These are phyloP conservation scores for Zalaria obscura DNA, from an alignment of 2,329 filamentous ascomycete species.

Conservation along the genomic window DNA sequence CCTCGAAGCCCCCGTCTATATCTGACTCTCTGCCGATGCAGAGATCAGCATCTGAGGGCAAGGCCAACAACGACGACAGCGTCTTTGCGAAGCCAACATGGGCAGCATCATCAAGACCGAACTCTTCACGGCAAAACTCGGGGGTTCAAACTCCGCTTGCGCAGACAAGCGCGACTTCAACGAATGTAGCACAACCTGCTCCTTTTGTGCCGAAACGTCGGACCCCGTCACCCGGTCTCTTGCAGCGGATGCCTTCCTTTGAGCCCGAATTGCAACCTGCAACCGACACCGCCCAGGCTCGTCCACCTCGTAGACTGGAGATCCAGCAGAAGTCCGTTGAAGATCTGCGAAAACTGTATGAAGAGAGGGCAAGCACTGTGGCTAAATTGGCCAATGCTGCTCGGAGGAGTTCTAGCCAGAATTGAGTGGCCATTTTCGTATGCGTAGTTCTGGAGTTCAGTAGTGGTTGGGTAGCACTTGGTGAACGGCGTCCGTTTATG, in stretches of 20 bases:
- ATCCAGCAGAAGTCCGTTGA: conserved; percentile 32
- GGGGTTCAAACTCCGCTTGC: neutral
- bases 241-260: conserved; percentile 32
- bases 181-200: neutral
- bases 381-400: conserved; percentile 1
- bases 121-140: conserved; percentile 5
- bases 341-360: conserved; percentile 32
- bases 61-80: conserved; percentile 3
- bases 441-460: no score
- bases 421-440: no score
- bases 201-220: conserved; percentile 12
- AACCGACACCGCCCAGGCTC: conserved; percentile 1
- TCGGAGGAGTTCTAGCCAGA: neutral
- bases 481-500: no score
- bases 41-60: conserved; percentile 6
- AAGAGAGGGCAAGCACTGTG: conserved; percentile 30
- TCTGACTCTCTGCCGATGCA: conserved; percentile 2
- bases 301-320: conserved; percentile 22
- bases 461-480: no score
- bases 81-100: conserved; percentile 7
- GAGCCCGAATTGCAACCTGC: conserved; percentile 13
- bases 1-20: neutral
- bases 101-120: conserved; percentile 6
- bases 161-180: neutral
- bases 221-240: conserved; percentile 25